Evolutionary conservation across 768 basidiomycete species (phyloP).

Genomic region (Calocera viscosa): DNA sequence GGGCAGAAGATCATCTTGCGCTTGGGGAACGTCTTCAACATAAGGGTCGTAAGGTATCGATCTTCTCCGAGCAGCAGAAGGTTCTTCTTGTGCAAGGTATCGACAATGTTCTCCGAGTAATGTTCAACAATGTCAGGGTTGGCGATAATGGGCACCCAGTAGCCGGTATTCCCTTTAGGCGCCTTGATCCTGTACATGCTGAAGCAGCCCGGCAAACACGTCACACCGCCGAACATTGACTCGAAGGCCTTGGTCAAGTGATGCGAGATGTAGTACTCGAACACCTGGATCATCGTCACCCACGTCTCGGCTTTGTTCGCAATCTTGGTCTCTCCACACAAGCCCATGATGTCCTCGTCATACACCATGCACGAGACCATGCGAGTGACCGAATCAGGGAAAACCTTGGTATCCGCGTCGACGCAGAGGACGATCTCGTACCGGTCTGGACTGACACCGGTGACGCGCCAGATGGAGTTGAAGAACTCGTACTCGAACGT

Average conservation of each 20-base stretch:
- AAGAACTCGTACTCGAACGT: constrained; percentile 99
- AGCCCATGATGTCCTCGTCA: constrained; percentile 96
- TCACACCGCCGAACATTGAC: constrained; percentile 98
- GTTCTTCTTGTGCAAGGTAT: constrained; percentile 99
- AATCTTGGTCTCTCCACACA: constrained; percentile 99
- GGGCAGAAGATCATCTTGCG: constrained; percentile 99
- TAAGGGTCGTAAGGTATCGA: constrained; percentile 93
- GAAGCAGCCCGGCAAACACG: constrained; percentile 98
- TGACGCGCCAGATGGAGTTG: constrained; percentile 92
- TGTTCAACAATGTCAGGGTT: constrained; percentile 98
- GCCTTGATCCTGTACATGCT: constrained; percentile 99
- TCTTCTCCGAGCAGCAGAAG: constrained; percentile 93
- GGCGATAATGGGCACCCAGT: constrained; percentile 97
- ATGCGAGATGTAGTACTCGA: constrained; percentile 99
- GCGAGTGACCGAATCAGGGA: constrained; percentile 92
- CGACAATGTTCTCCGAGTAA: constrained; percentile 98
- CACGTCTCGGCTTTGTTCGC: constrained; percentile 98
- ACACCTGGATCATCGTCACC: constrained; percentile 99
- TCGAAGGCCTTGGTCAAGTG: constrained; percentile 99
- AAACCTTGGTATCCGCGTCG: constrained; percentile 96
- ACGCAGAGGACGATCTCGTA: constrained; percentile 94
- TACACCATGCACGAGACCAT: constrained; percentile 96
- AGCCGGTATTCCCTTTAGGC: constrained; percentile 89
- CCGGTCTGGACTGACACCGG: constrained; percentile 88
- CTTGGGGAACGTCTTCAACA: constrained; percentile 98